Base-by-base conservation (phyloP, 805 yeast genomes). In the Lachancea sp. region DNA sequence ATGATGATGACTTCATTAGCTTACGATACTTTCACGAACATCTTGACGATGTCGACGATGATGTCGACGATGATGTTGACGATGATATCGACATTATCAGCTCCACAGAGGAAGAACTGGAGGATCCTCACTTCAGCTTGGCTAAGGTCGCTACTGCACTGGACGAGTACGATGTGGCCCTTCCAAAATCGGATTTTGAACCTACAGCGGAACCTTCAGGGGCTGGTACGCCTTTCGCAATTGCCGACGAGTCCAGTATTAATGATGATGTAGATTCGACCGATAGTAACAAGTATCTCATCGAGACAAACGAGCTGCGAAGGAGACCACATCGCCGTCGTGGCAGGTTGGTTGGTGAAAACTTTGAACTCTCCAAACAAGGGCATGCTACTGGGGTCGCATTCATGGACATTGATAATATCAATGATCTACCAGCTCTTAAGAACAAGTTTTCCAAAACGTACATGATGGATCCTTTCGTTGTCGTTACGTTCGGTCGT, bases 401-500 rank as follows among this genome's bases (percentile, higher is more conserved):
- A 3, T 85, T 83, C 51, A 55, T 90, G 25, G 95, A 89, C 47
- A 75, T 90, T 16, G 72, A 77, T 3, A 75, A 82, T 1, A 87
- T 90, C 8, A 65, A 75, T 2, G 87, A 81, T 42, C 66, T 90
- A 26, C 98, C 98, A 1, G 85, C 94, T 0, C 70, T 80, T 40
- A 72, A 73, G 29, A 80, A 82, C 48, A 60, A 55, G 36, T 65
- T 84, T 12, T 68, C 88, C 8, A 76, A 86, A 17, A 80, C 89
- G 1, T 90, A 83, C 55, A 96, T 88, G 60, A 86, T 92, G 94
- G 98, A 92, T 56, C 97, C 97, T 2, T 92, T 90, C 64, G 90
- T 90, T 2, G 87, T 90, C 15, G 80, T 87, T 1, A 80, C 96
- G 0, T 87, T 90, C 60, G 96, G 96, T 8, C 80, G 83, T 52